These are phyloP conservation scores for Exophiala mesophila DNA, from an alignment of 2,329 filamentous ascomycete genomes.

Conservation along the genomic window DNA sequence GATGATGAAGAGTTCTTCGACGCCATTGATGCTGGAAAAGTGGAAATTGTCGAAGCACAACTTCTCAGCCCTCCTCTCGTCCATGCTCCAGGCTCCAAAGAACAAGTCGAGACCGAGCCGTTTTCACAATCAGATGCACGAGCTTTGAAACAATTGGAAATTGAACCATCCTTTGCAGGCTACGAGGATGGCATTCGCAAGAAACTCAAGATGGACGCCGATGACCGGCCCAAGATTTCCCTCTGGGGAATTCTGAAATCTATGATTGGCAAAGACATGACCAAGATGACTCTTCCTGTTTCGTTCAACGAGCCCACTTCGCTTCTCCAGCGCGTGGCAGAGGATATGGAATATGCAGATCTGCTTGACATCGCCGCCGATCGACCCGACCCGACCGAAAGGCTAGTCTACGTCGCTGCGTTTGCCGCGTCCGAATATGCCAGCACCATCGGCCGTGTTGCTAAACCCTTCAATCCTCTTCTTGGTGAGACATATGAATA, in stretches of 20 bases:
- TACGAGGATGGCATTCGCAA: slow-evolving; percentile 85
- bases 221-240: slow-evolving; percentile 88
- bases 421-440: slow-evolving; percentile 97
- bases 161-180: slow-evolving; percentile 74
- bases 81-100: slow-evolving; percentile 25
- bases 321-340: slow-evolving; percentile 84
- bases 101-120: slow-evolving; percentile 45
- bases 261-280: slow-evolving; percentile 99
- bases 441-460: slow-evolving; percentile 91
- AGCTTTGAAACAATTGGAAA: slow-evolving; percentile 53
- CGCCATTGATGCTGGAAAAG: slow-evolving; percentile 86
- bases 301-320: slow-evolving; percentile 99
- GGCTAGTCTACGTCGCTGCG: slow-evolving; percentile 88
- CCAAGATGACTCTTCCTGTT: slow-evolving; percentile 96
- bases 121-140: slow-evolving; percentile 38
- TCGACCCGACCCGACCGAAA: slow-evolving; percentile 79
- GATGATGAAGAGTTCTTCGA: slow-evolving; percentile 95
- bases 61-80: slow-evolving; percentile 30
- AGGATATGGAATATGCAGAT: slow-evolving; percentile 97
- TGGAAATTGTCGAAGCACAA: slow-evolving; percentile 65
- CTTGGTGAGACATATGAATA: slow-evolving; percentile 97
- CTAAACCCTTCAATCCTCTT: slow-evolving; percentile 96
- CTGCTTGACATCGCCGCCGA: slow-evolving; percentile 85
- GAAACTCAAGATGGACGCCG: slow-evolving; percentile 80
- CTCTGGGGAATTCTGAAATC: slow-evolving; percentile 97